Percentiles rank a stretch among this genome's conserved stretches.
phyloP scores from a whole-genome alignment of 306 rosid species.

The Vigna nakashimae region DNA sequence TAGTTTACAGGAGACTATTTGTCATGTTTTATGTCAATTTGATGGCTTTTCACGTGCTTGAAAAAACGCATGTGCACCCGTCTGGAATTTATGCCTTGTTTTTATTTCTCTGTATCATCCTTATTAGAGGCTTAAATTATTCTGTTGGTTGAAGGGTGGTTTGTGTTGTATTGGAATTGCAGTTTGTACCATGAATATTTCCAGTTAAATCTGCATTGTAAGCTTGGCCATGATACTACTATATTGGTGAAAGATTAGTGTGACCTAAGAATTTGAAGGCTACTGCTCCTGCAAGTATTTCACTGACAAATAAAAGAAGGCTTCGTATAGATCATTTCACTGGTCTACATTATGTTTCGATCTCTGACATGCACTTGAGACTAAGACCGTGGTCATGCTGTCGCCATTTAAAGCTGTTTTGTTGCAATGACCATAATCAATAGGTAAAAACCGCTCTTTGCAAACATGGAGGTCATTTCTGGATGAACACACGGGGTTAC shows the following conservation, averaged over 20 bases:
- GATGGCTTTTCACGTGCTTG: conserved; percentile 20
- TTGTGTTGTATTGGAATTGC: neutral
- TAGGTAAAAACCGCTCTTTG: neutral
- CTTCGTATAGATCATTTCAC: neutral
- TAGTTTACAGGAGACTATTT: neutral
- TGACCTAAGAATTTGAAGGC: neutral
- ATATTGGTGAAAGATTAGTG: conserved; percentile 18
- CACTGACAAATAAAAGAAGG: neutral
- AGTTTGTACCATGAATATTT: neutral
- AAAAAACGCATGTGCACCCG: neutral
- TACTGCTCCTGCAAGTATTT: neutral
- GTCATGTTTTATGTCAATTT: conserved; percentile 19
- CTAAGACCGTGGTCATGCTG: conserved; percentile 13
- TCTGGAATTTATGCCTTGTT: conserved; percentile 11
- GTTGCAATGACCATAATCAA: neutral
- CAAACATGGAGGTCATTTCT: conserved; percentile 28
- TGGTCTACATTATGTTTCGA: neutral
- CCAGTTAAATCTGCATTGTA: conserved; percentile 7
- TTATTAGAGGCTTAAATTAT: conserved; percentile 26
- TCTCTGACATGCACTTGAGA: conserved; percentile 21
- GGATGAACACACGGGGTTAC: neutral
- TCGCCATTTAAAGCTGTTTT: neutral
- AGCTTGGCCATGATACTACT: conserved; percentile 11
- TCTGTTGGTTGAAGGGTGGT: conserved; percentile 17
- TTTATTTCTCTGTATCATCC: conserved; percentile 6